Evolutionary conservation across 2,329 filamentous ascomycete genomes (phyloP), one percentile per base, ranked within the genome.

Genomic region (Diaporthe batatas): DNA sequence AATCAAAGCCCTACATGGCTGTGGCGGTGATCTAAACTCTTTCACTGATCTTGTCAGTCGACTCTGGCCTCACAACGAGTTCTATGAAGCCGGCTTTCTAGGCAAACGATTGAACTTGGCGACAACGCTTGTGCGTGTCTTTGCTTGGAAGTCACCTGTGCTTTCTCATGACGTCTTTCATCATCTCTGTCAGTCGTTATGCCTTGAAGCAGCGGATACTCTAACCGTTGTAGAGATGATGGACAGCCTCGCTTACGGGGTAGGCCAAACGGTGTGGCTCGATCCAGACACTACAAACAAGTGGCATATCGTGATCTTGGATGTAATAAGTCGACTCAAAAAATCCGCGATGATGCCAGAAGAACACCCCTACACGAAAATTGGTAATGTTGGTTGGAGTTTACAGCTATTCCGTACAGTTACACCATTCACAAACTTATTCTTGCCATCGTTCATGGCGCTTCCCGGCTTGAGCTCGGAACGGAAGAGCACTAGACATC

Each of bases 111-210:
- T 29, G 4, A 0, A 12, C 1, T 21, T 32, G 18, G 57, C 57
- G 14, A 18, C 3, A 14, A 0, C 0, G 0, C 2, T 44, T 4
- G 1, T 32, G 2, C 2, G 0, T 7, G 6, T 6, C 21, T 1
- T 21, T 21, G 14, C 1, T 1, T 0, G 2, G 2, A 6, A 0
- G 5, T 2, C 1, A 14, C 6, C 0, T 25, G 2, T 14, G 3
- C 23, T 12, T 18, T 62, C 23, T 12, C 39, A 39, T 21, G 16
- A 23, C 14, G 7, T 21, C 21, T 62, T 62, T n/a, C 36, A 29
- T 6, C 39, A 62, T 4, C 23, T 62, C 21, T 44, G 23, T 23
- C 5, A 1, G 21, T 21, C 16, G 1, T 1, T 29, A 12, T 14
- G 3, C 6, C 16, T n/a, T 3, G 16, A 10, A 32, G 36, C 29